Evolutionary conservation across 2,329 filamentous ascomycete genomes (phyloP).

Genomic region (Fusarium armeniacum): DNA sequence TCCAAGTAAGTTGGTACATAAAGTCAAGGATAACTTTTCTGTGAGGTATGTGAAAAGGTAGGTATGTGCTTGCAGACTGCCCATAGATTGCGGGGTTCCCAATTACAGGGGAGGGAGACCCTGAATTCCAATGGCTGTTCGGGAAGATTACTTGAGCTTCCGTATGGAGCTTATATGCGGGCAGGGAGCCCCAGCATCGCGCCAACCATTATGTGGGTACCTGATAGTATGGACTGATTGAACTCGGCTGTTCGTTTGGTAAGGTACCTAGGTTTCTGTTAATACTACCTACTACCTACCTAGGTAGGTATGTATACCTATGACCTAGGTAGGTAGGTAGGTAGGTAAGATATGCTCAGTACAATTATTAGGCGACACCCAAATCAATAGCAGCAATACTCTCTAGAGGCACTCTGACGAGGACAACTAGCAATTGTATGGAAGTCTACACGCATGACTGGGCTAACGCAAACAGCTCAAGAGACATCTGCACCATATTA

Average conservation of each 20-base stretch:
- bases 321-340: too few species aligned
- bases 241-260: not conserved
- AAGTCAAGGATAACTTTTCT: not conserved
- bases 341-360: not conserved
- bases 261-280: not conserved
- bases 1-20: not conserved
- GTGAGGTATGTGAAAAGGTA: not conserved
- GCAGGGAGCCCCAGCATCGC: not conserved
- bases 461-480: slow-evolving; percentile 2
- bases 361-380: not conserved
- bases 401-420: not conserved
- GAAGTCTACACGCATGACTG: not conserved
- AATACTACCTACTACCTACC: not conserved
- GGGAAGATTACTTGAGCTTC: slow-evolving; percentile 3
- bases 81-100: slow-evolving; percentile 13
- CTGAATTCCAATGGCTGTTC: slow-evolving; percentile 24
- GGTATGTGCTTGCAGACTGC: not conserved
- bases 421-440: not conserved
- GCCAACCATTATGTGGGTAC: not conserved
- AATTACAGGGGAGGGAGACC: slow-evolving; percentile 24
- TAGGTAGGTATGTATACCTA: too few species aligned
- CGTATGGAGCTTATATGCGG: slow-evolving; percentile 7
- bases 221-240: not conserved
- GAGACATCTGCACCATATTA: slow-evolving; percentile 25
- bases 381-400: not conserved